These are phyloP conservation scores for Acrodontium crateriforme DNA, from an alignment of 2,329 filamentous ascomycete species.

Conservation along the genomic window DNA sequence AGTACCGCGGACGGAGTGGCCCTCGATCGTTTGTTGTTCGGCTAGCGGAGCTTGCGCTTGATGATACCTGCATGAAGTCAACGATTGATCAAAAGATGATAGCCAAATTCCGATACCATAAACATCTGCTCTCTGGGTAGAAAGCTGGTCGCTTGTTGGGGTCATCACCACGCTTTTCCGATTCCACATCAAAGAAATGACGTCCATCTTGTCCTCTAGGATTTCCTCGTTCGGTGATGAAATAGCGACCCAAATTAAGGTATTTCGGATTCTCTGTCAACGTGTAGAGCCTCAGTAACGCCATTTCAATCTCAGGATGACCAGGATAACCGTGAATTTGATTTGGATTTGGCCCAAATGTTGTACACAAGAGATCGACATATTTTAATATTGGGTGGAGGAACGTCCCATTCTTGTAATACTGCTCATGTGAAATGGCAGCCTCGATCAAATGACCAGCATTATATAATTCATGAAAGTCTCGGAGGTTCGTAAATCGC, in stretches of 20 bases:
- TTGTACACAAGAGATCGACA: conserved; percentile 36
- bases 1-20: conserved; percentile 46
- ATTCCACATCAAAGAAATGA: conserved; percentile 44
- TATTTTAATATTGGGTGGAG: conserved; percentile 42
- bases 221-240: conserved; percentile 45
- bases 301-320: conserved; percentile 42
- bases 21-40: conserved; percentile 42
- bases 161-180: conserved; percentile 35
- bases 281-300: conserved; percentile 33
- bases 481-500: conserved; percentile 44
- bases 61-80: conserved; percentile 34
- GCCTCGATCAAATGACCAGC: conserved; percentile 49
- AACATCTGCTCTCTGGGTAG: conserved; percentile 29
- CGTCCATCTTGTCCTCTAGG: conserved; percentile 33
- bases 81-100: no score
- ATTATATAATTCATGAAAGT: conserved; percentile 50
- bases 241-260: conserved; percentile 40
- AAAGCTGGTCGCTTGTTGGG: conserved; percentile 34
- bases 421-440: conserved; percentile 41
- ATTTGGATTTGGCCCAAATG: conserved; percentile 36
- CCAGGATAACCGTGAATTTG: conserved; percentile 48
- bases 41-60: conserved; percentile 43
- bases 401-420: conserved; percentile 39
- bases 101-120: conserved; percentile 23
- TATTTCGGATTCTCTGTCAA: conserved; percentile 26